A percentile compares a stretch with the other conserved stretches of the same genome.
These are phyloP conservation scores for Populus hybrid DNA, from an alignment of 441 rosid species.

Conservation along the genomic window DNA sequence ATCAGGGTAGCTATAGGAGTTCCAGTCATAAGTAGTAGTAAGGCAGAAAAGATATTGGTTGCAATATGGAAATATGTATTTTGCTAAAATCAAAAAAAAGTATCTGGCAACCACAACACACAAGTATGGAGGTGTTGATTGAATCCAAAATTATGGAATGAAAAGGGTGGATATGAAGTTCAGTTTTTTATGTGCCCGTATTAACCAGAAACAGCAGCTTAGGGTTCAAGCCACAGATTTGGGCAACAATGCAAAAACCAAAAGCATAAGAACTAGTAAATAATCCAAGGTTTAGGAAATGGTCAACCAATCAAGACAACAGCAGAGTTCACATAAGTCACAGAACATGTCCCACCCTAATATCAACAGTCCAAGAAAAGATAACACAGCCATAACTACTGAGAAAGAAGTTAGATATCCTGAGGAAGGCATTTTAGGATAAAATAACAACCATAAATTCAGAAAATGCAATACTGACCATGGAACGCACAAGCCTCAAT, in stretches of 20 bases:
- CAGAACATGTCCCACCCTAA: not conserved
- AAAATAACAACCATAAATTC: not conserved
- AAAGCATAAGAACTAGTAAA: not conserved
- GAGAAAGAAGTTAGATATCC: not conserved
- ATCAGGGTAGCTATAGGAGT: not conserved
- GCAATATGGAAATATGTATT: not conserved
- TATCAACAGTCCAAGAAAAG: not conserved
- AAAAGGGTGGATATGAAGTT: not conserved
- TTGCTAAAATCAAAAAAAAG: not conserved
- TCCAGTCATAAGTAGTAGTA: not conserved
- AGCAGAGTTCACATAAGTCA: not conserved
- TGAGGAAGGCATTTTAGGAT: constrained; percentile 3
- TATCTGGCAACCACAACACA: not conserved
- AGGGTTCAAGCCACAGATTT: constrained; percentile 1
- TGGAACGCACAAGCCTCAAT: constrained; percentile 88
- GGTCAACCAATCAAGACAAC: constrained; percentile 1
- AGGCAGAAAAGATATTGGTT: not conserved
- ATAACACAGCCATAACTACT: not conserved
- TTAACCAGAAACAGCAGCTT: constrained; percentile 1
- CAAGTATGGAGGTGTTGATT: not conserved
- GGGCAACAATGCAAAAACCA: not conserved
- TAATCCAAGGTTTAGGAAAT: not conserved
- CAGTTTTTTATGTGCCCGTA: not conserved
- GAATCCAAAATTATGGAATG: not conserved
- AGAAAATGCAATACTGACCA: constrained; percentile 53